These are phyloP conservation scores for Starmerella kuoi DNA, from an alignment of 805 yeast species.

Conservation along the genomic window DNA sequence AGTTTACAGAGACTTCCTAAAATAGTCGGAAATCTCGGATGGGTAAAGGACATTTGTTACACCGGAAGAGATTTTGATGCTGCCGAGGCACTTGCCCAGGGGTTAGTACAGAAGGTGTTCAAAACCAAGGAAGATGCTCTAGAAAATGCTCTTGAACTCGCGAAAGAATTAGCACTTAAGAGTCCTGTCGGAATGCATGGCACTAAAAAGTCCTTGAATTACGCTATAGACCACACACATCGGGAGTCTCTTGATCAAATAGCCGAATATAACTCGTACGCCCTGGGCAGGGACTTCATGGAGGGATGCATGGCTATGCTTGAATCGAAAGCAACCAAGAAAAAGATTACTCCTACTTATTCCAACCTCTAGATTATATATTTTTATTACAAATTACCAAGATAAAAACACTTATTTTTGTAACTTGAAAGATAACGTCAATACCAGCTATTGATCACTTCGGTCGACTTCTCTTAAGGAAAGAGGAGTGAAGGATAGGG, in stretches of 20 bases:
- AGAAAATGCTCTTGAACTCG: slow-evolving; percentile 39
- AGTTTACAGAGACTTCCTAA: slow-evolving; percentile 54
- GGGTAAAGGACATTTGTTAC: slow-evolving; percentile 47
- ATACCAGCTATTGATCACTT: too few relatives aligned
- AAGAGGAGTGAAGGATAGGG: too few relatives aligned
- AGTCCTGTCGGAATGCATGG: slow-evolving; percentile 53
- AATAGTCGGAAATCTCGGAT: slow-evolving; percentile 42
- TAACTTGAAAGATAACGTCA: too few relatives aligned
- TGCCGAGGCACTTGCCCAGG: slow-evolving; percentile 44
- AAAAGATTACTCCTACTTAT: slow-evolving; percentile 10
- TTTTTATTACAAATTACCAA: too few relatives aligned
- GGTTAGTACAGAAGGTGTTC: slow-evolving; percentile 38
- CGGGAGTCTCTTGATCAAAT: slow-evolving; percentile 41
- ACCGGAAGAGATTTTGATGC: slow-evolving; percentile 48
- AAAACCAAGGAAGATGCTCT: slow-evolving; percentile 41
- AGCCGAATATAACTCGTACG: slow-evolving; percentile 41
- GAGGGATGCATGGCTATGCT: slow-evolving; percentile 25
- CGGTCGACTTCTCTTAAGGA: too few relatives aligned
- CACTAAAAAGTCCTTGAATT: slow-evolving; percentile 45
- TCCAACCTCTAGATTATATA: slow-evolving; percentile 4
- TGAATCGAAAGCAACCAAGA: slow-evolving; percentile 11
- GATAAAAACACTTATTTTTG: too few relatives aligned
- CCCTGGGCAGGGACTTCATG: slow-evolving; percentile 27
- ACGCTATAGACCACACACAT: slow-evolving; percentile 30
- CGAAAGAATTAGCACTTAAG: slow-evolving; percentile 36